These are phyloP conservation scores for Plasmodium fragile DNA, from an alignment of 169 alveolate genomes.

Conservation along the genomic window DNA sequence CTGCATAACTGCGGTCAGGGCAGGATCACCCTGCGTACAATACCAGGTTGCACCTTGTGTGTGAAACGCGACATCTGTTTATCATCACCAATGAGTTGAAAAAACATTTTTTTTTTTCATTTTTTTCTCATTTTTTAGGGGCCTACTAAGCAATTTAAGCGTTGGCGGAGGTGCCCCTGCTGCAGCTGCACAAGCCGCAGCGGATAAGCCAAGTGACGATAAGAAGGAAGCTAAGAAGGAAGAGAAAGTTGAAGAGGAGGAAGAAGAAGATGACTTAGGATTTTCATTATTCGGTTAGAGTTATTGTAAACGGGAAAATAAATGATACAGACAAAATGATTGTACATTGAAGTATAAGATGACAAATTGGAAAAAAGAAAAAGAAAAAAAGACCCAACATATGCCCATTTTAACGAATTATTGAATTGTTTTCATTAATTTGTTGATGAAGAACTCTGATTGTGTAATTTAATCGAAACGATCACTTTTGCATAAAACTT, in stretches of 20 bases:
- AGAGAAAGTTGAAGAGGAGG: slow-evolving; percentile 81
- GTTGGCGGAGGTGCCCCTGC: slow-evolving; percentile 85
- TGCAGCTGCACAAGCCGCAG: slow-evolving; percentile 70
- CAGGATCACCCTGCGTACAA: background rate
- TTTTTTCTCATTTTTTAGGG: slow-evolving; percentile 20
- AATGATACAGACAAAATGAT: background rate
- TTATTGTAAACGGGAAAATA: slow-evolving; percentile 12
- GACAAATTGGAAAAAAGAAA: background rate
- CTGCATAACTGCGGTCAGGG: background rate
- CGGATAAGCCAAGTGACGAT: slow-evolving; percentile 60
- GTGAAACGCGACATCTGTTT: background rate
- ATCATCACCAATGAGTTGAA: background rate
- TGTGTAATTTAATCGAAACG: background rate
- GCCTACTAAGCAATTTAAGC: slow-evolving; percentile 75
- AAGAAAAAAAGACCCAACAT: background rate
- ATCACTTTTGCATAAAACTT: slow-evolving; percentile 11
- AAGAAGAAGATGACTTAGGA: slow-evolving; percentile 81
- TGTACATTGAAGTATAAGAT: background rate
- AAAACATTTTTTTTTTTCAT: background rate
- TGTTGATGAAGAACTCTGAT: background rate
- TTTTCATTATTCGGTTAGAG: slow-evolving; percentile 78
- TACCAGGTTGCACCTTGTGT: background rate
- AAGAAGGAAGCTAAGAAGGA: slow-evolving; percentile 76
- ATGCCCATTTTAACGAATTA: background rate
- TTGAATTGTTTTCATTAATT: background rate